phyloP scores from a whole-genome alignment of 1,284 basidiomycete species.

The Fistulinella staudtii region DNA sequence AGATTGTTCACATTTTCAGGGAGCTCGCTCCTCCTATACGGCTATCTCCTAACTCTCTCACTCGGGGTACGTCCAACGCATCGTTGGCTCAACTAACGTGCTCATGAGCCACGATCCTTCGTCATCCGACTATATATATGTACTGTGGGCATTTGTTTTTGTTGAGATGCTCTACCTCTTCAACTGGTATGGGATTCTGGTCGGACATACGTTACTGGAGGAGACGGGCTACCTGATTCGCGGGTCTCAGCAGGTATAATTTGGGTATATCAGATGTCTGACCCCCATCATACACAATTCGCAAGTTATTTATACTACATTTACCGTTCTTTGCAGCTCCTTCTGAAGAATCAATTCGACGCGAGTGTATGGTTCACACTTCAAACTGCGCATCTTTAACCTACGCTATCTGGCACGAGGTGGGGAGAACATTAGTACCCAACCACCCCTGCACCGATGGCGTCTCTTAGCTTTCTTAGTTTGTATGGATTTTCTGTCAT shows the following conservation, averaged over 20 bases:
- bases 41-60: slow-evolving; percentile 3
- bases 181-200: slow-evolving; percentile 24
- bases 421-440: slow-evolving; percentile 9
- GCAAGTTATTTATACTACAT: slow-evolving; percentile 7
- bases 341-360: slow-evolving; percentile 23
- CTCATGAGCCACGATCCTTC: too few relatives aligned
- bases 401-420: slow-evolving; percentile 17
- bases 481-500: slow-evolving; percentile 6
- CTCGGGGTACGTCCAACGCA: not conserved
- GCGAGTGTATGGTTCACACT: slow-evolving; percentile 10
- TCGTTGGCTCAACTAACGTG: not conserved
- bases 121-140: too few relatives aligned
- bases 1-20: slow-evolving; percentile 2
- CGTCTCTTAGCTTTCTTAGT: slow-evolving; percentile 19
- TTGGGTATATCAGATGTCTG: not conserved
- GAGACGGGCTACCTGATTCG: slow-evolving; percentile 19
- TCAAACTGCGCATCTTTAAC: not conserved
- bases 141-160: slow-evolving; percentile 9
- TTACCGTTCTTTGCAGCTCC: slow-evolving; percentile 9
- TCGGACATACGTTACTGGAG: slow-evolving; percentile 22
- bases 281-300: slow-evolving; percentile 14
- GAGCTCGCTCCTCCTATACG: slow-evolving; percentile 1
- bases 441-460: not conserved
- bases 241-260: slow-evolving; percentile 13
- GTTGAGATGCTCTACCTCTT: slow-evolving; percentile 24